Evolutionary conservation across 1,139 yeast species (phyloP).

Genomic region (Suhomyces coccinellae): DNA sequence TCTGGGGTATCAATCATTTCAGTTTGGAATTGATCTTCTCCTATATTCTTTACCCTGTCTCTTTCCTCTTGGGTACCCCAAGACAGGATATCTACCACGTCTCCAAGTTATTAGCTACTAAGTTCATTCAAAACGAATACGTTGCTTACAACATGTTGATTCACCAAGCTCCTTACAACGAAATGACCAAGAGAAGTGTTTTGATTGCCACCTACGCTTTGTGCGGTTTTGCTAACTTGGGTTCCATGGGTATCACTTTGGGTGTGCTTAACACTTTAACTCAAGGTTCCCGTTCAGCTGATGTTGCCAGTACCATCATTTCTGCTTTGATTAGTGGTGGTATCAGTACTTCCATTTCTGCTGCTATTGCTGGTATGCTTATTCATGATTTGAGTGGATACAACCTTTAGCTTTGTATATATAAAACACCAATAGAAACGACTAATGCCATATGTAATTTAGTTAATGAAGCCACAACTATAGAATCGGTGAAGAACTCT

Average conservation of each 20-base stretch:
- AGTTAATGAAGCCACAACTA: background rate
- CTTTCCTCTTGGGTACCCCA: conserved; percentile 64
- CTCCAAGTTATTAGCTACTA: conserved; percentile 55
- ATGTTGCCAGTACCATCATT: conserved; percentile 48
- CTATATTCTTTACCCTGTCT: conserved; percentile 60
- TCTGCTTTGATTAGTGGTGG: conserved; percentile 58
- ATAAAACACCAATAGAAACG: background rate
- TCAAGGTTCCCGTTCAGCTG: conserved; percentile 50
- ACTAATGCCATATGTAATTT: background rate
- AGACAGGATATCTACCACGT: conserved; percentile 54
- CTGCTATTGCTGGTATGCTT: conserved; percentile 70
- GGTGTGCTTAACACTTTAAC: conserved; percentile 64
- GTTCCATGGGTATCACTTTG: conserved; percentile 63
- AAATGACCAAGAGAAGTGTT: conserved; percentile 53
- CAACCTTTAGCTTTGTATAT: conserved; percentile 6
- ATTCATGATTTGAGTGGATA: conserved; percentile 48
- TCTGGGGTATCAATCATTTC: conserved; percentile 57
- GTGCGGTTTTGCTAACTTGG: conserved; percentile 67
- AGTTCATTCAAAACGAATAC: conserved; percentile 64
- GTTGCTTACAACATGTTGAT: conserved; percentile 55
- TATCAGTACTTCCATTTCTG: conserved; percentile 57
- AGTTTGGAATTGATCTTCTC: conserved; percentile 59
- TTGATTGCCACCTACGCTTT: conserved; percentile 64
- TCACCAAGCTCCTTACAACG: conserved; percentile 45
- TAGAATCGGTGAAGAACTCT: no score